A percentile compares a stretch with the other conserved stretches of the same genome.
These are phyloP conservation scores for Fusarium newnesense DNA, from an alignment of 2,329 filamentous ascomycete species.

Conservation along the genomic window DNA sequence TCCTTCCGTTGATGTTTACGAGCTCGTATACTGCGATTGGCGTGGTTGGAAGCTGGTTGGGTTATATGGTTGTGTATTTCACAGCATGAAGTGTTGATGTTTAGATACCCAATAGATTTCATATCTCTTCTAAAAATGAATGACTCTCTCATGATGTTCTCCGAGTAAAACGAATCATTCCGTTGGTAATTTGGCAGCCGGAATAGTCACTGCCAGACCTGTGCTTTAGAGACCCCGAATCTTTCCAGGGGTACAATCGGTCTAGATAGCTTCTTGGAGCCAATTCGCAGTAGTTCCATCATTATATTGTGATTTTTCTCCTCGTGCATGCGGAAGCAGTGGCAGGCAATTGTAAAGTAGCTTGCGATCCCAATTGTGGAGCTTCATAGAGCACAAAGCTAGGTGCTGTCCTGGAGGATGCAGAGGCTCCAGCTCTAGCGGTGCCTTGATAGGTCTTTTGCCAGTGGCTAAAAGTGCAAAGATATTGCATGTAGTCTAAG, in stretches of 20 bases:
- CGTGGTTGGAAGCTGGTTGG: conserved; percentile 95
- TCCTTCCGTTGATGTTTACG: conserved; percentile 95
- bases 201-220: not conserved
- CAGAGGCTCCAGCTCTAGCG: conserved; percentile 1
- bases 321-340: not conserved
- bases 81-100: conserved; percentile 53
- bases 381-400: conserved; percentile 45
- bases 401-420: conserved; percentile 37
- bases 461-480: not conserved
- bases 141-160: not conserved
- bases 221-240: not conserved
- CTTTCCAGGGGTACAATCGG: not conserved
- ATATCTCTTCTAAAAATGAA: not conserved
- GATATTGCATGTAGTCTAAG: not conserved
- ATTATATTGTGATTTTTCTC: not conserved
- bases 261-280: not conserved
- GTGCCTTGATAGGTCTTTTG: not conserved
- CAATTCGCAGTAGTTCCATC: not conserved
- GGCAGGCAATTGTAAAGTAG: not conserved
- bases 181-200: not conserved
- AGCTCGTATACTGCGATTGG: conserved; percentile 94
- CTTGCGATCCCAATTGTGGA: conserved; percentile 34
- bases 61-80: conserved; percentile 94
- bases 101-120: conserved; percentile 42
- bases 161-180: not conserved